phyloP scores from a whole-genome alignment of 1,284 basidiomycete genomes.

The Trametes versicolor region DNA sequence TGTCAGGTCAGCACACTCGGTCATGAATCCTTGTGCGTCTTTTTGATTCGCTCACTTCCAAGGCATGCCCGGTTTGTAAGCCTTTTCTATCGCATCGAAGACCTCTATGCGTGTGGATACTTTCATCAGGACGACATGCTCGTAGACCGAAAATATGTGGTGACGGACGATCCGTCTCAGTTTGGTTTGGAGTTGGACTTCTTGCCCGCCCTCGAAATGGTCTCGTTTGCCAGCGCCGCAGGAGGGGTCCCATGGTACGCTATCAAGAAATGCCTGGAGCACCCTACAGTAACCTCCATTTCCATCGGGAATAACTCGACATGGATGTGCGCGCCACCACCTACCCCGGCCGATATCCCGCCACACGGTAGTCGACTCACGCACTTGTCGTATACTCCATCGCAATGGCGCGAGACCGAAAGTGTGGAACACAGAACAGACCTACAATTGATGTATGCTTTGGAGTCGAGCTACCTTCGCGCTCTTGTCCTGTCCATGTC shows the following conservation, averaged over 20 bases:
- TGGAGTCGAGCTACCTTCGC: not conserved
- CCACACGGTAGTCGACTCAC: not conserved
- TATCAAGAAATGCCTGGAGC: not conserved
- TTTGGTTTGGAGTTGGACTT: not conserved
- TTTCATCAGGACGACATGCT: not conserved
- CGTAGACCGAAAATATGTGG: not conserved
- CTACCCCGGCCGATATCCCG: not conserved
- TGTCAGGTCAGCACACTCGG: not conserved
- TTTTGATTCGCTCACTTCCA: not conserved
- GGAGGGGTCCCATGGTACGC: slow-evolving; percentile 1
- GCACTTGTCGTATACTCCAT: not conserved
- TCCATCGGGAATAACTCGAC: not conserved
- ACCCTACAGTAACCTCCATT: not conserved
- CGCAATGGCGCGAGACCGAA: not conserved
- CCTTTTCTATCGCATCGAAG: not conserved
- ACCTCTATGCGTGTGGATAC: not conserved
- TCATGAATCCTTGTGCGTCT: not conserved
- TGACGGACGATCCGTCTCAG: not conserved
- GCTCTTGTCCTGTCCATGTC: not conserved
- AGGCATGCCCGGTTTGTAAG: not conserved
- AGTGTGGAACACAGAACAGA: too few relatives aligned
- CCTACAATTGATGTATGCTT: not conserved
- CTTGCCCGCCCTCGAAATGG: not conserved
- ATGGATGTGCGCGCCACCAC: not conserved
- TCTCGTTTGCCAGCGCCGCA: not conserved